phyloP scores from a whole-genome alignment of 2,329 filamentous ascomycete genomes.

The Fusarium chaquense region DNA sequence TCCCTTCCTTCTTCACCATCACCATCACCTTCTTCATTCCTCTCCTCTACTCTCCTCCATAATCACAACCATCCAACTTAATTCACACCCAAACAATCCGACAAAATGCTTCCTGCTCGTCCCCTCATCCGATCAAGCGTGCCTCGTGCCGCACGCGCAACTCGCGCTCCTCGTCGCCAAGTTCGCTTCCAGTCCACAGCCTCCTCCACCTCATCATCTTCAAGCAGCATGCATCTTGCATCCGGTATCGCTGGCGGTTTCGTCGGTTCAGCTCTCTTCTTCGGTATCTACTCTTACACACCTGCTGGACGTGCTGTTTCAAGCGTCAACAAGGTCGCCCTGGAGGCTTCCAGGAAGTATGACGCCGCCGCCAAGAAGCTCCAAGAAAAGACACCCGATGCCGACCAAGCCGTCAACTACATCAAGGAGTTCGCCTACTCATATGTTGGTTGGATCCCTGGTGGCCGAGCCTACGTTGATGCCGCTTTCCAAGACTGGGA shows the following conservation, averaged over 20 bases:
- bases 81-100: not conserved
- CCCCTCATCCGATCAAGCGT: conserved; percentile 47
- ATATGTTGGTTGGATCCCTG: conserved; percentile 79
- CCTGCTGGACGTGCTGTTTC: conserved; percentile 57
- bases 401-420: conserved; percentile 74
- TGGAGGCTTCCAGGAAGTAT: conserved; percentile 71
- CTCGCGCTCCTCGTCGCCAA: conserved; percentile 45
- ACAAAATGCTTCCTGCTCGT: conserved; percentile 50
- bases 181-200: conserved; percentile 59
- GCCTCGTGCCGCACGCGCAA: conserved; percentile 46
- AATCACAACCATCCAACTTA: not conserved
- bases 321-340: conserved; percentile 61
- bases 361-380: conserved; percentile 70
- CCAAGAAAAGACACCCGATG: conserved; percentile 71
- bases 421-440: conserved; percentile 74
- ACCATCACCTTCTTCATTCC: not conserved
- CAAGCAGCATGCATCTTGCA: conserved; percentile 52
- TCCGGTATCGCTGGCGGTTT: conserved; percentile 60
- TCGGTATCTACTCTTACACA: conserved; percentile 59
- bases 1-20: not conserved
- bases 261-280: conserved; percentile 57
- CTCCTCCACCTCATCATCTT: conserved; percentile 27
- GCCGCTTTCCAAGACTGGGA: conserved; percentile 78
- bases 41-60: not conserved
- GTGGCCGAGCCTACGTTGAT: conserved; percentile 76